Percentiles rank a stretch among this genome's conserved stretches.
These are phyloP conservation scores for Calonectria multiphialidica DNA, from an alignment of 2,329 filamentous ascomycete genomes.

Conservation along the genomic window DNA sequence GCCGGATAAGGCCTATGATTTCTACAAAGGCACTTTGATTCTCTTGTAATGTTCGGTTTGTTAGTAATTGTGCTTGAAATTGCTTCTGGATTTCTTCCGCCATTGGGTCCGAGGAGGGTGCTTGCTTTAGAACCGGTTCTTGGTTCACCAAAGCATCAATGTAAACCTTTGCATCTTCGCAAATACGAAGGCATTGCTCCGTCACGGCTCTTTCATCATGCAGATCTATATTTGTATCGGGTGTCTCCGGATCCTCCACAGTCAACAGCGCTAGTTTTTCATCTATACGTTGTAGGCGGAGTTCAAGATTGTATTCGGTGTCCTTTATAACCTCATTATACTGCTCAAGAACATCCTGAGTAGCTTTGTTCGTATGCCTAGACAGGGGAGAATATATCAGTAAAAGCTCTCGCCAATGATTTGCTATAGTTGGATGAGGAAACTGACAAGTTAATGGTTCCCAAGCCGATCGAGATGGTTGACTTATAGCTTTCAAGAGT, in stretches of 20 bases:
- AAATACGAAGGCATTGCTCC: constrained; percentile 53
- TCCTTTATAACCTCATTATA: constrained; percentile 54
- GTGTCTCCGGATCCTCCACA: constrained; percentile 29
- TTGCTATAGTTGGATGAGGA: constrained; percentile 17
- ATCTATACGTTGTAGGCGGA: constrained; percentile 50
- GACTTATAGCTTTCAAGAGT: constrained; percentile 52
- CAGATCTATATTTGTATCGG: constrained; percentile 44
- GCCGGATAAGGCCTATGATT: constrained; percentile 47
- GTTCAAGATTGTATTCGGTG: constrained; percentile 49
- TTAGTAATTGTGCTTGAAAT: constrained; percentile 50
- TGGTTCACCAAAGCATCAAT: constrained; percentile 47
- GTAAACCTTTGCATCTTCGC: constrained; percentile 50
- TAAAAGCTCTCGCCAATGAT: neutral
- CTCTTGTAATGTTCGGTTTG: constrained; percentile 45
- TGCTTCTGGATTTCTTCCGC: neutral
- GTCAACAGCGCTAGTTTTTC: constrained; percentile 46
- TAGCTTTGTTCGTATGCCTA: constrained; percentile 48
- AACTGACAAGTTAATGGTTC: constrained; percentile 52
- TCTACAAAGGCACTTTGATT: constrained; percentile 47
- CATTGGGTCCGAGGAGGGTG: neutral
- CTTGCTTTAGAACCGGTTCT: constrained; percentile 40
- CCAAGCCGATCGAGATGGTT: constrained; percentile 52
- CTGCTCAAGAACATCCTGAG: constrained; percentile 47
- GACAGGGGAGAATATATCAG: constrained; percentile 1
- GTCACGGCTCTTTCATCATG: constrained; percentile 52